Percentiles rank a stretch among this genome's conserved stretches.
Conservation (phyloP, 177 flowering plant genomes). For the Telopea speciosissima region DNA sequence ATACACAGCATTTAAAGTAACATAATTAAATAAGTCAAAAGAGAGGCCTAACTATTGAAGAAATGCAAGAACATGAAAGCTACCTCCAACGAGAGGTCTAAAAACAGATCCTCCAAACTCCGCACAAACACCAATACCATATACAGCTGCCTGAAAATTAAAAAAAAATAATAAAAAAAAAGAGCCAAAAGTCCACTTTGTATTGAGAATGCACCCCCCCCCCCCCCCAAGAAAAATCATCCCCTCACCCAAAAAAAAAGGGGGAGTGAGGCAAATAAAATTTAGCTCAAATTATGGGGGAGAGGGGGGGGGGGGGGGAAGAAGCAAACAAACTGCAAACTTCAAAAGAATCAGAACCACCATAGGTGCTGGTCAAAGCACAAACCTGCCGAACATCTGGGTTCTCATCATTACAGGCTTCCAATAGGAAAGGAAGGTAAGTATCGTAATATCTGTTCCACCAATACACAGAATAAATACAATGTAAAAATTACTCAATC, state of each 20-base stretch:
- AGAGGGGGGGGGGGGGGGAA: no score
- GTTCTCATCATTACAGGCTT: slow-evolving; percentile 75
- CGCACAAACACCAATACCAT: slow-evolving; percentile 89
- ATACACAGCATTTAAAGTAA: not conserved
- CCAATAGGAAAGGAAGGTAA: slow-evolving; percentile 41
- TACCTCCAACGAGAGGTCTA: slow-evolving; percentile 73
- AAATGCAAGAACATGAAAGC: not conserved
- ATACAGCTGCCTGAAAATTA: slow-evolving; percentile 68
- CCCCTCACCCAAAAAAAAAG: no score
- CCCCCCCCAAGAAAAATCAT: no score
- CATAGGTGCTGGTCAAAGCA: not conserved
- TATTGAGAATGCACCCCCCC: no score
- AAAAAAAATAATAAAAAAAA: not conserved
- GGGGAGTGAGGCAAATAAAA: no score
- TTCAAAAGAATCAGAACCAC: not conserved
- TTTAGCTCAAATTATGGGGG: no score
- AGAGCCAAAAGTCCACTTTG: no score
- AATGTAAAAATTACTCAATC: not conserved
- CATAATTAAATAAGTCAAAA: not conserved
- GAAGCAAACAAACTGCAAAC: not conserved
- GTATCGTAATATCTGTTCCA: slow-evolving; percentile 8
- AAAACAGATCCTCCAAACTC: slow-evolving; percentile 67
- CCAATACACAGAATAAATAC: not conserved
- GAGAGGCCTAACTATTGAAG: not conserved
- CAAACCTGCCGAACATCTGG: slow-evolving; percentile 80